A percentile compares a stretch with the other conserved stretches of the same genome.
Evolutionary conservation across 1,139 yeast genomes (phyloP).

Genomic region (Candida sojae): DNA sequence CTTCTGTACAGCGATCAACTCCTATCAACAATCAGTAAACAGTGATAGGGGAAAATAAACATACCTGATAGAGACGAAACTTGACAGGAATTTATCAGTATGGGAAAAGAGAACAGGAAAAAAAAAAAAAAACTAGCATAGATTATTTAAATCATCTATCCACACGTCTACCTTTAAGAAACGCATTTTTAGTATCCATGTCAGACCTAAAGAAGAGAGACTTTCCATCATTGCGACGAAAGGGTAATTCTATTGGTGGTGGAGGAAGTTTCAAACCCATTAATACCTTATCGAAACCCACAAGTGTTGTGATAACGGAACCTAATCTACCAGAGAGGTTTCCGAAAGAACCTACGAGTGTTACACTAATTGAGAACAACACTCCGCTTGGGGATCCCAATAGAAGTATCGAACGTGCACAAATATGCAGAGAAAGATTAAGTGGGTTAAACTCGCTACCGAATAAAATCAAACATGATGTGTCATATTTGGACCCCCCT

Average conservation of each 20-base stretch:
- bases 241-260: conserved; percentile 3
- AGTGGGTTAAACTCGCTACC: not conserved
- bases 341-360: not conserved
- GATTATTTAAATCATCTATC: not conserved
- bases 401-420: conserved; percentile 1
- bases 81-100: too few relatives aligned
- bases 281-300: conserved; percentile 2
- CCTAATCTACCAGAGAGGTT: not conserved
- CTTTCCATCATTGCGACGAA: conserved; percentile 7
- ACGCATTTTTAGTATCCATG: not conserved
- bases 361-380: not conserved
- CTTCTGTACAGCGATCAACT: too few relatives aligned
- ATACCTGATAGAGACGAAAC: too few relatives aligned
- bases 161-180: not conserved
- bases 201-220: conserved; percentile 7
- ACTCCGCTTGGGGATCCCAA: conserved; percentile 1
- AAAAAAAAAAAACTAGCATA: not conserved
- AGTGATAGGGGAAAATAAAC: too few relatives aligned
- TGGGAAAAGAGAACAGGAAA: too few relatives aligned
- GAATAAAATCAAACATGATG: not conserved
- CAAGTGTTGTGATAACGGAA: not conserved
- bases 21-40: too few relatives aligned
- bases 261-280: conserved; percentile 8
- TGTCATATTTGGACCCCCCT: not conserved
- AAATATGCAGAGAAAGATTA: conserved; percentile 5